Evolutionary conservation across 75 land plant genomes (phyloP).

Genomic region (Cryptomeria japonica): DNA sequence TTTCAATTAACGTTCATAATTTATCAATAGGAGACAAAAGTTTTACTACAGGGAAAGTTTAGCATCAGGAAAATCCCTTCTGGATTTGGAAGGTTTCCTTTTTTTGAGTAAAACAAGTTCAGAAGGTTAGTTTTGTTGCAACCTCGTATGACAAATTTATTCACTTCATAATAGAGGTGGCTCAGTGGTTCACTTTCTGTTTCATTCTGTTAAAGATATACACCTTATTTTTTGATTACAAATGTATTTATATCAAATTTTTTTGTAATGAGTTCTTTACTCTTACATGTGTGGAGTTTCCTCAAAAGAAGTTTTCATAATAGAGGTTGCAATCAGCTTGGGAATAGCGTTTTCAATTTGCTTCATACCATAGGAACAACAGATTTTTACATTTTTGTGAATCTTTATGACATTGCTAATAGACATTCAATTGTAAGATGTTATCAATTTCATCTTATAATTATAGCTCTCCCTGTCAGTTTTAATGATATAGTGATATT

Average conservation of each 20-base stretch:
- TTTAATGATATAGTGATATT: background rate
- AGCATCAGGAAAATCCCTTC: background rate
- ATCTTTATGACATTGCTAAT: background rate
- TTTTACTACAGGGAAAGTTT: background rate
- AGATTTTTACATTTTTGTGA: background rate
- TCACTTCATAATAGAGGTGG: background rate
- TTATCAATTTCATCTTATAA: background rate
- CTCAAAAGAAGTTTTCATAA: background rate
- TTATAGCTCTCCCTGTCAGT: background rate
- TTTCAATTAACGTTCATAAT: background rate
- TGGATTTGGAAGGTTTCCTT: background rate
- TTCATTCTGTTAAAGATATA: background rate
- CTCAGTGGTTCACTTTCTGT: background rate
- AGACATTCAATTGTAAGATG: background rate
- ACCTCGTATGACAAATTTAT: background rate
- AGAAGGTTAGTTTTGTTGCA: background rate
- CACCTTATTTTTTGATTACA: background rate
- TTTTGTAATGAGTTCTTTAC: too few relatives aligned
- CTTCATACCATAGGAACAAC: background rate
- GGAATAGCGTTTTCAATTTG: background rate
- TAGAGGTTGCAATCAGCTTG: background rate
- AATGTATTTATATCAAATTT: background rate
- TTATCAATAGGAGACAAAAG: background rate
- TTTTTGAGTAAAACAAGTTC: background rate
- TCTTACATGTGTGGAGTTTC: background rate